Evolutionary conservation across 2,329 filamentous ascomycete species (phyloP).

Genomic region (Xylariaceae sp.): DNA sequence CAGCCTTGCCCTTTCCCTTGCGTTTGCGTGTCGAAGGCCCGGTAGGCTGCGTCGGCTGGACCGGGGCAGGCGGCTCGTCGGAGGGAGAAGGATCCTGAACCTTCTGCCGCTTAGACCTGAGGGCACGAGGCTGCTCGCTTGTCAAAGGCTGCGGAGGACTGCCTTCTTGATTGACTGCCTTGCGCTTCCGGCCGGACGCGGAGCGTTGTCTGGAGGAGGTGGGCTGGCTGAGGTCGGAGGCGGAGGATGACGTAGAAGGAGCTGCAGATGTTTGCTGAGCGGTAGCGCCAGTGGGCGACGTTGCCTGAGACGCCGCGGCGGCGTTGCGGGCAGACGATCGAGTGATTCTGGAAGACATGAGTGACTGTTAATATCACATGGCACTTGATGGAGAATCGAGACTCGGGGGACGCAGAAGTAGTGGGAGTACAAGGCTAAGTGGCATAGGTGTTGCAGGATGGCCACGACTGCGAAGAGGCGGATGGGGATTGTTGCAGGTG

Average conservation of each 20-base stretch:
- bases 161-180: conserved; percentile 54
- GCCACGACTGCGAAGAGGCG: not conserved
- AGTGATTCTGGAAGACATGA: conserved; percentile 97
- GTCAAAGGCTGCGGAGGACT: conserved; percentile 38
- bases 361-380: conserved; percentile 41
- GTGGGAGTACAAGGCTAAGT: conserved; percentile 8
- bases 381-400: conserved; percentile 15
- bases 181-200: conserved; percentile 66
- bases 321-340: conserved; percentile 91
- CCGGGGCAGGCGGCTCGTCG: conserved; percentile 24
- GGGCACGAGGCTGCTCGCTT: conserved; percentile 37
- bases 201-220: conserved; percentile 40
- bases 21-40: conserved; percentile 46
- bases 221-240: conserved; percentile 35
- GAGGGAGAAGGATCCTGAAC: conserved; percentile 45
- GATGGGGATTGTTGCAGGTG: not conserved
- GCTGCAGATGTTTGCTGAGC: conserved; percentile 40
- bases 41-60: conserved; percentile 29
- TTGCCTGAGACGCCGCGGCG: conserved; percentile 69
- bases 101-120: conserved; percentile 71
- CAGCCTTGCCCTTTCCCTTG: conserved; percentile 62
- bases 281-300: conserved; percentile 41
- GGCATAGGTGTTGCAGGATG: conserved; percentile 4
- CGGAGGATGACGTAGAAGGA: conserved; percentile 41
- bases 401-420: conserved; percentile 13